Evolutionary conservation across 208 protist genomes (phyloP).

Genomic region (Leishmania tarentolae): DNA sequence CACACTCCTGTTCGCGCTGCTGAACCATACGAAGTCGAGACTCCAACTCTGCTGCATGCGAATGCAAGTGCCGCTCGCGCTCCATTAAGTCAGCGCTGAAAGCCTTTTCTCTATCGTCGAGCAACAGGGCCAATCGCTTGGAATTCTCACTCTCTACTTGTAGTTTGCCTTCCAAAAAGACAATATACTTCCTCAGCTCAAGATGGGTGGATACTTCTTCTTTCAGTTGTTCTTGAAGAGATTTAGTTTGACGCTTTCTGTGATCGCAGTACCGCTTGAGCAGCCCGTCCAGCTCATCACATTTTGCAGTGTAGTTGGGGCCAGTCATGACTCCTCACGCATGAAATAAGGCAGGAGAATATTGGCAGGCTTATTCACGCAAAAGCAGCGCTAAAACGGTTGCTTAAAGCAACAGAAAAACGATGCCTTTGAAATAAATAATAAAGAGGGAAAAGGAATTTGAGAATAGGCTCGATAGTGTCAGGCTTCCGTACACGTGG

Average conservation of each 20-base stretch:
- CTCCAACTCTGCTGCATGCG: not conserved
- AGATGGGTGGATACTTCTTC: conserved; percentile 21
- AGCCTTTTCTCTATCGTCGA: not conserved
- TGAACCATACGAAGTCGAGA: conserved; percentile 14
- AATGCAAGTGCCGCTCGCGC: conserved; percentile 1
- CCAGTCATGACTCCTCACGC: not conserved
- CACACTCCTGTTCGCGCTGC: conserved; percentile 9
- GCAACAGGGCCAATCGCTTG: not conserved
- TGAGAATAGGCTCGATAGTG: not conserved
- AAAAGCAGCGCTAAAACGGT: not conserved
- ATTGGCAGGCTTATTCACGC: not conserved
- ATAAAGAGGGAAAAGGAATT: conserved; percentile 7
- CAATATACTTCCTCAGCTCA: conserved; percentile 25
- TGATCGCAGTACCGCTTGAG: conserved; percentile 17
- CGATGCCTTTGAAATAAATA: not conserved
- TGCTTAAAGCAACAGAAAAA: not conserved
- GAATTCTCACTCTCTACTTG: not conserved
- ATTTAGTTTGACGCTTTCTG: conserved; percentile 13
- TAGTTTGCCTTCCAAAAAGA: conserved; percentile 18
- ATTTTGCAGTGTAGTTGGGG: not conserved
- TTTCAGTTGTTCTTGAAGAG: conserved; percentile 9
- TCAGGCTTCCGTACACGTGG: not conserved
- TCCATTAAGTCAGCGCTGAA: not conserved
- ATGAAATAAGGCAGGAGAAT: not conserved
- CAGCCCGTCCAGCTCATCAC: conserved; percentile 25